Conservation (phyloP, 1,284 basidiomycete species). For the Sanguinoderma infundibulare region DNA sequence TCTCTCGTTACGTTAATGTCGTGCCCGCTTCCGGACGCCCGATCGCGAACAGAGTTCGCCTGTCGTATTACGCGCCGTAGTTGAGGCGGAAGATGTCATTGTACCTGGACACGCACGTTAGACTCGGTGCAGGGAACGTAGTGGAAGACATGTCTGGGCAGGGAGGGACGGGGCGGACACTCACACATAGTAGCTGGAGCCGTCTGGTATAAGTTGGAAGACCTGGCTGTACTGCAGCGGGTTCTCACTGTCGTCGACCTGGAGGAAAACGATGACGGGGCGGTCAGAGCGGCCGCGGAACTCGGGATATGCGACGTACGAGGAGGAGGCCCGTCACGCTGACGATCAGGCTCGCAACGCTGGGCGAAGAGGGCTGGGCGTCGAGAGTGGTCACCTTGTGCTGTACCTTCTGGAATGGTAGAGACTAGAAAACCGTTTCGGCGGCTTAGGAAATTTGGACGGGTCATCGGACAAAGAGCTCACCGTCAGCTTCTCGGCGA, state of each 20-base stretch:
- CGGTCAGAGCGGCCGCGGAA: neutral
- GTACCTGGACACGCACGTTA: slow-evolving; percentile 45
- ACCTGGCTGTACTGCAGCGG: slow-evolving; percentile 89
- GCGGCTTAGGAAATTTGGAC: neutral
- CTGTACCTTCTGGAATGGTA: slow-evolving; percentile 84
- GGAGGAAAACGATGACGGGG: slow-evolving; percentile 7
- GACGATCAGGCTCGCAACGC: slow-evolving; percentile 75
- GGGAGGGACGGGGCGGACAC: slow-evolving; percentile 31
- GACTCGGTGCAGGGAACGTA: slow-evolving; percentile 6
- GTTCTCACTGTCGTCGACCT: slow-evolving; percentile 83
- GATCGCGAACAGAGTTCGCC: neutral
- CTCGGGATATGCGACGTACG: slow-evolving; percentile 46
- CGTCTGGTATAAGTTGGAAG: slow-evolving; percentile 90
- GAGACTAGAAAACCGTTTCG: slow-evolving; percentile 48
- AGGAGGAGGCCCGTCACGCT: slow-evolving; percentile 87
- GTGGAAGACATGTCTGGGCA: neutral
- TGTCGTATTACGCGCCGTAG: slow-evolving; percentile 39
- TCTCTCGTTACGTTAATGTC: neutral
- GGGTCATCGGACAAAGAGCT: slow-evolving; percentile 24
- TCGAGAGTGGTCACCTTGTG: slow-evolving; percentile 89
- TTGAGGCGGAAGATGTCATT: slow-evolving; percentile 94
- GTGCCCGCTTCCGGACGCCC: slow-evolving; percentile 1
- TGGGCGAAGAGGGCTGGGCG: slow-evolving; percentile 82
- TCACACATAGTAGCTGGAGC: slow-evolving; percentile 84
- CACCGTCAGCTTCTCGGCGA: slow-evolving; percentile 86